Percentiles rank a stretch among this genome's conserved stretches.
phyloP scores from a whole-genome alignment of 768 basidiomycete species.

The Mycena crocata region DNA sequence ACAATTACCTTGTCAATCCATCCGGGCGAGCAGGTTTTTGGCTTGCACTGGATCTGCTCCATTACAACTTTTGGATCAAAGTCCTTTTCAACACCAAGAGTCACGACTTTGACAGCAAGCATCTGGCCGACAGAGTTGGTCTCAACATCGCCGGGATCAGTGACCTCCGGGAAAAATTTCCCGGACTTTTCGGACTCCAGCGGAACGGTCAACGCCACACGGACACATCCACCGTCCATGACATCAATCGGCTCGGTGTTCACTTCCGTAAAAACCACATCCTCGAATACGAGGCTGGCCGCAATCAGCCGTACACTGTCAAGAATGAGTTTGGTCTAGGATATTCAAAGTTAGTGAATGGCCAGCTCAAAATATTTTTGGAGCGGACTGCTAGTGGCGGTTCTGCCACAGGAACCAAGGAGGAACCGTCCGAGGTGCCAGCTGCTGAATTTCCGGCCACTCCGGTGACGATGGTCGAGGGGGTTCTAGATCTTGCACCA shows the following conservation, averaged over 20 bases:
- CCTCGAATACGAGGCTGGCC: conserved; percentile 9
- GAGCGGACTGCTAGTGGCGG: background rate
- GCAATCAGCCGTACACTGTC: conserved; percentile 17
- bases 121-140: conserved; percentile 13
- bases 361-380: conserved; percentile 9
- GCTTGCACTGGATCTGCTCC: conserved; percentile 31
- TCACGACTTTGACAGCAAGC: conserved; percentile 19
- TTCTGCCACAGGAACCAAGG: background rate
- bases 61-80: conserved; percentile 34
- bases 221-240: background rate
- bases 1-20: conserved; percentile 36
- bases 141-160: conserved; percentile 17
- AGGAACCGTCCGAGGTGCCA: background rate
- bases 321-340: conserved; percentile 20
- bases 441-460: background rate
- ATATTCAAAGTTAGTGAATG: background rate
- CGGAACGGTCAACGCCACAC: background rate
- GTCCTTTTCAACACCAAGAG: conserved; percentile 21
- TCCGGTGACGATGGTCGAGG: background rate
- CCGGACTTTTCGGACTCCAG: conserved; percentile 14
- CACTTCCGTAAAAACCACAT: conserved; percentile 14
- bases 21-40: conserved; percentile 24
- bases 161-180: conserved; percentile 2
- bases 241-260: conserved; percentile 3
- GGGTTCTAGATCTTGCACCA: background rate